Base-by-base conservation (phyloP, 140 eudicot genomes). In the Cichorium intybus region DNA sequence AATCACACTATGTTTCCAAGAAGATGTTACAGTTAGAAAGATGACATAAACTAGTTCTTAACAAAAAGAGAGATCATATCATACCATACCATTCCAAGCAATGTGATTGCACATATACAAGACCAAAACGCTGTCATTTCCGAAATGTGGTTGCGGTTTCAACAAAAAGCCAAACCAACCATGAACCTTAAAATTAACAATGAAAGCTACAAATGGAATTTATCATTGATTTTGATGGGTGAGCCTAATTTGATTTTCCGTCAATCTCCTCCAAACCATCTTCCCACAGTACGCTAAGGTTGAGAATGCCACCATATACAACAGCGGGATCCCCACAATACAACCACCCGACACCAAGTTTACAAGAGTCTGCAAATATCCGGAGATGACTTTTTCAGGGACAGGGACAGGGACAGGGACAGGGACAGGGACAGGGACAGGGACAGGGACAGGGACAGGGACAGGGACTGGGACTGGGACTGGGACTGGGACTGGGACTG, bases 301-400 rank as follows among this genome's bases (percentile, higher is more conserved):
- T 47, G 72, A 65, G 7, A 72, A 31, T 11, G 99, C 95, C 74
- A 77, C 60, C 31, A 77, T 20, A 66, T 85, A 85, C 56, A 93
- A 79, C 11, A 88, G 70, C 7, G 99, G 97, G 48, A 88, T 81
- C 54, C 95, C 91, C 27, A 93, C 71, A 4, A 85, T 28, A 72
- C 99, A 93, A 29, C 99, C 99, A 26, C 95, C 87, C 4, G 84
- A 71, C 10, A 78, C 82, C 77, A 88, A 81, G 77, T 93, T 93
- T 62, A 80, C 70, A 43, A 93, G 81, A 29, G 95, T 93, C 99
- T 92, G 89, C 71, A 52, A 26, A 50, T 15, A 20, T 11, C 56
- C 24, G 3, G 6, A 43, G 27, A 53, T 6, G 45, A 24, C 65
- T 53, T 62, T 18, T 14, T 68, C 27, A 67, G 52, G 49, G 23